phyloP scores from a whole-genome alignment of 148 eudicot species.

The Rhododendron molle region DNA sequence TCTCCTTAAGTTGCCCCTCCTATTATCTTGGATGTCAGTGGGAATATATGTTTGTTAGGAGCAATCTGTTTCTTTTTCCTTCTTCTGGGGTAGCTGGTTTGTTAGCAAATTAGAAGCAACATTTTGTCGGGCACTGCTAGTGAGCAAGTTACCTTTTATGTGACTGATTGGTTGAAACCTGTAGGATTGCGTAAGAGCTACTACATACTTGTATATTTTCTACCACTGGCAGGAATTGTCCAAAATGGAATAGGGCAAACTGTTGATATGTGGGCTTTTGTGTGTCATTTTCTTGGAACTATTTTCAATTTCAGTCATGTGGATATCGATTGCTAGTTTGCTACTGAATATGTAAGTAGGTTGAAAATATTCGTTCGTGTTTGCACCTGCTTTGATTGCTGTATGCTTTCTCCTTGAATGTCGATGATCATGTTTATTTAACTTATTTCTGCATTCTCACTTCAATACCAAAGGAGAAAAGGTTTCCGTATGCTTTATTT shows the following conservation, averaged over 20 bases:
- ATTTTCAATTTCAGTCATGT: not conserved
- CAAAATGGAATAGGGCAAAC: not conserved
- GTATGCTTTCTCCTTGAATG: not conserved
- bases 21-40: not conserved
- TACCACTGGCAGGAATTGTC: not conserved
- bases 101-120: not conserved
- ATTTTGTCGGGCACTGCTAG: not conserved
- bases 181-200: not conserved
- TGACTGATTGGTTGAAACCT: not conserved
- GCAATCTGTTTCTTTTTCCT: not conserved
- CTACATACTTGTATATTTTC: not conserved
- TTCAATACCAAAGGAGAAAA: not conserved
- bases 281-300: not conserved
- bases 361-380: too few species aligned
- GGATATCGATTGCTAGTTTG: not conserved
- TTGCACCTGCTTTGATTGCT: not conserved
- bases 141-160: slow-evolving; percentile 4
- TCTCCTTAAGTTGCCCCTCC: not conserved
- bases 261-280: not conserved
- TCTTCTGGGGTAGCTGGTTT: not conserved
- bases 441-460: not conserved
- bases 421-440: not conserved
- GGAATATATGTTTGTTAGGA: not conserved
- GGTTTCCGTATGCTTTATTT: too few species aligned
- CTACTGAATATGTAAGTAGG: not conserved